Conservation (phyloP, 768 basidiomycete species). For the Pisolithus albus region DNA sequence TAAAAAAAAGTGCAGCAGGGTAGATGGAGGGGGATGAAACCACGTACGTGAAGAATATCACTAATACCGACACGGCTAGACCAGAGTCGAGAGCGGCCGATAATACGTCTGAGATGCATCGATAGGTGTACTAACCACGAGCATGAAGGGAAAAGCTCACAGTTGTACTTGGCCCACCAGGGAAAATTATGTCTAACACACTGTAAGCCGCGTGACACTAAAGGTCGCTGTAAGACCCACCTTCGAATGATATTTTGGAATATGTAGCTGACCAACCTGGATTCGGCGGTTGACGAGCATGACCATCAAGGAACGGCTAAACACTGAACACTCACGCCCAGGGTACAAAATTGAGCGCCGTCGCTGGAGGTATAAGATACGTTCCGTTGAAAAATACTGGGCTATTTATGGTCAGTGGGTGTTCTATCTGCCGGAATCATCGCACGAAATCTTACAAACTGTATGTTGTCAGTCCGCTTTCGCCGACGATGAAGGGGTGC, state of each 20-base stretch:
- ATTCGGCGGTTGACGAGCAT: background rate
- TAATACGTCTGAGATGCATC: slow-evolving; percentile 47
- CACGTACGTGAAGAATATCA: slow-evolving; percentile 64
- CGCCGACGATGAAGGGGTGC: slow-evolving; percentile 5
- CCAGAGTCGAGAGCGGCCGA: slow-evolving; percentile 74
- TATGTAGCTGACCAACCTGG: slow-evolving; percentile 55
- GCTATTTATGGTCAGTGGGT: slow-evolving; percentile 20
- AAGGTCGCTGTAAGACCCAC: slow-evolving; percentile 4
- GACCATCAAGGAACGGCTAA: background rate
- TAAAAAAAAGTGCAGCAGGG: background rate
- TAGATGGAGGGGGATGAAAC: background rate
- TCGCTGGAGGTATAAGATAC: slow-evolving; percentile 70
- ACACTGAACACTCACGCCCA: slow-evolving; percentile 47
- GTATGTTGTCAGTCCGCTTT: slow-evolving; percentile 13
- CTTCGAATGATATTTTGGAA: slow-evolving; percentile 70
- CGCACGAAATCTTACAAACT: slow-evolving; percentile 10
- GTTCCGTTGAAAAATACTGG: slow-evolving; percentile 66
- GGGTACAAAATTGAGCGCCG: slow-evolving; percentile 77
- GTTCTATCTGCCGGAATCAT: background rate
- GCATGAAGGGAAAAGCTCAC: slow-evolving; percentile 29
- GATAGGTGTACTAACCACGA: background rate
- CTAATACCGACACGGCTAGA: slow-evolving; percentile 55
- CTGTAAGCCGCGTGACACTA: background rate
- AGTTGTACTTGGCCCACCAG: slow-evolving; percentile 77
- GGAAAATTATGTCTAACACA: slow-evolving; percentile 43